Evolutionary conservation across 345 rosid genomes (phyloP).

Genomic region (Salix purpurea): DNA sequence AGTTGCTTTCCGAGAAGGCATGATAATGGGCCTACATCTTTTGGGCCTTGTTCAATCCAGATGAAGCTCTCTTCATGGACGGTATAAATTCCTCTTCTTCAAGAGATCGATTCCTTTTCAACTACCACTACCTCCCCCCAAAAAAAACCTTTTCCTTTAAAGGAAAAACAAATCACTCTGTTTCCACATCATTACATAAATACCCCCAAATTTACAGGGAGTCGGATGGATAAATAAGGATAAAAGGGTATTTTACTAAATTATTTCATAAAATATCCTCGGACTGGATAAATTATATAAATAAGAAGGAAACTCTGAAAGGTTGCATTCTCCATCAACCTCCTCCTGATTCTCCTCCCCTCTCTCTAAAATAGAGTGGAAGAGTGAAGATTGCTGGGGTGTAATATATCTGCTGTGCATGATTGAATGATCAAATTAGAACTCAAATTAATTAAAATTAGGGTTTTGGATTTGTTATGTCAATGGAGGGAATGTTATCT

Average conservation of each 20-base stretch:
- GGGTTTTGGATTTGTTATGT: slow-evolving; percentile 5
- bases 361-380: background rate
- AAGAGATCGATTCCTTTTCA: background rate
- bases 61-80: background rate
- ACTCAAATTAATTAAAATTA: background rate
- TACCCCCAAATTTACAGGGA: background rate
- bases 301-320: background rate
- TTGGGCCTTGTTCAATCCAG: background rate
- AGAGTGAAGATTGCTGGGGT: background rate
- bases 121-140: background rate
- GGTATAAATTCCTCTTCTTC: background rate
- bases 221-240: background rate
- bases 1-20: background rate
- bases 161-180: background rate
- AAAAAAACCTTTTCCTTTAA: background rate
- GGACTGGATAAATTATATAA: background rate
- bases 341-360: background rate
- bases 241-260: background rate
- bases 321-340: background rate
- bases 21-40: background rate
- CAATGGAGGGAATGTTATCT: slow-evolving; percentile 19
- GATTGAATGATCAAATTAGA: background rate
- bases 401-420: background rate
- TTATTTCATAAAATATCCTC: background rate
- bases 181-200: background rate